Evolutionary conservation across 1,284 basidiomycete species (phyloP), one percentile per base, ranked within the genome.

Genomic region (Cutaneotrichosporon cavernicola): DNA sequence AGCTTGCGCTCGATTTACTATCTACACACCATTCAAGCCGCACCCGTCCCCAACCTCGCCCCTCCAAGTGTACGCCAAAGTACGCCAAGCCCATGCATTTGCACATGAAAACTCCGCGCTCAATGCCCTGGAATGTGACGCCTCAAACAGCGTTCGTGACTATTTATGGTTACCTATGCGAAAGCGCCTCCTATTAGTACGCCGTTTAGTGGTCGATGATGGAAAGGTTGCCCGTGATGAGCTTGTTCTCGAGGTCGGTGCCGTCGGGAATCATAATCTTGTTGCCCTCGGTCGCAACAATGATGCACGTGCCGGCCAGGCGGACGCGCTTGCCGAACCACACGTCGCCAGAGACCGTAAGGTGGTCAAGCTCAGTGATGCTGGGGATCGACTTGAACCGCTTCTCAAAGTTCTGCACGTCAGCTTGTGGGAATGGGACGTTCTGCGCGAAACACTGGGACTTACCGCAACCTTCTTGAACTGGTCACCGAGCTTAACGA

Each of bases 231-330:
- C 84, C 85, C 53, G 84, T 84, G 69, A 86, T 81, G 69, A 85
- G 76, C 73, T 84, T 90, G 85, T 97, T 97, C 83, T 97, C 96
- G 67, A 98, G 84, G 72, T 94, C 87, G 72, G 92, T 92, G 6
- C 94, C 94, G 78, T 98, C 96, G 50, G 96, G 95, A 67, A 98
- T 92, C 80, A 94, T 89, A 72, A 99, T 97, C 74, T 90, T 87
- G 82, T 92, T 90, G 52, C 95, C 95, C 81, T 97, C 93, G 76
- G 92, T 94, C 57, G 92, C 91, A 66, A 92, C 90, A 83, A 88
- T 85, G 74, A 94, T 93, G 72, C 92, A 91, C 32, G 91, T 92
- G 16, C 92, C 92, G 53, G 90, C 87, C 61, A 94, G 84, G 18
- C 90, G 92, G 60, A 97, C 91, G 78, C 92, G 92, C 73, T 93